Percentiles rank a stretch among this genome's conserved stretches.
Evolutionary conservation across 1,284 basidiomycete species (phyloP).

Genomic region (Naganishia sp.): DNA sequence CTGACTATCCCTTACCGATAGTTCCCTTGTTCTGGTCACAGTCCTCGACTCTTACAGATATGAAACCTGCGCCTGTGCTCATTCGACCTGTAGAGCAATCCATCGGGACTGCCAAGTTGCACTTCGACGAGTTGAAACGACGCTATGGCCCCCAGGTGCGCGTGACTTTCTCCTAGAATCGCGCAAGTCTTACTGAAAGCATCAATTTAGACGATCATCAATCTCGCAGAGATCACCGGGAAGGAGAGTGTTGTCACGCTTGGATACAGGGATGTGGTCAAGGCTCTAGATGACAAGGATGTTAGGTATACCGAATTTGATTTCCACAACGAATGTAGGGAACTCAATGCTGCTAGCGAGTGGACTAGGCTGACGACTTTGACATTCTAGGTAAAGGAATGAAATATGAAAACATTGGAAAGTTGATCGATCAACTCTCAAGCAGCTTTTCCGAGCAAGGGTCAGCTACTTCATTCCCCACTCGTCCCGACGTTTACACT

Average conservation of each 20-base stretch:
- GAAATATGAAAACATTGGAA: conserved; percentile 89
- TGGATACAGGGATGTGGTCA: conserved; percentile 72
- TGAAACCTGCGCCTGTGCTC: conserved; percentile 85
- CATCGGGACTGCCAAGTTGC: conserved; percentile 67
- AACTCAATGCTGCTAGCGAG: background rate
- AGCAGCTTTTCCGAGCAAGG: conserved; percentile 75
- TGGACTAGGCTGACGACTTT: background rate
- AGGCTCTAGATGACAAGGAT: conserved; percentile 62
- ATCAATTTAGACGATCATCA: conserved; percentile 70
- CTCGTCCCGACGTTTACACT: conserved; percentile 17
- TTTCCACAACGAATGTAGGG: conserved; percentile 76
- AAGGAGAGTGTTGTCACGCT: conserved; percentile 80
- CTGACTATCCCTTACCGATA: conserved; percentile 43
- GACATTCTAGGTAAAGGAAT: conserved; percentile 65
- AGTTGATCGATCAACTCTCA: conserved; percentile 70
- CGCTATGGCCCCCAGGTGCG: conserved; percentile 75
- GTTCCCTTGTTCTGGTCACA: conserved; percentile 89
- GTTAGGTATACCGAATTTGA: conserved; percentile 67
- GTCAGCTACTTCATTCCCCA: conserved; percentile 48
- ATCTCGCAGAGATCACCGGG: conserved; percentile 85
- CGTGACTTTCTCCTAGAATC: conserved; percentile 9
- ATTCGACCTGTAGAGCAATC: conserved; percentile 76
- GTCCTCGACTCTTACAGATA: conserved; percentile 63
- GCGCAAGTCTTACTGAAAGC: conserved; percentile 14
- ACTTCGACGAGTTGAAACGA: conserved; percentile 69